These are phyloP conservation scores for Venturia nashicola DNA, from an alignment of 2,329 filamentous ascomycete species.

Conservation along the genomic window DNA sequence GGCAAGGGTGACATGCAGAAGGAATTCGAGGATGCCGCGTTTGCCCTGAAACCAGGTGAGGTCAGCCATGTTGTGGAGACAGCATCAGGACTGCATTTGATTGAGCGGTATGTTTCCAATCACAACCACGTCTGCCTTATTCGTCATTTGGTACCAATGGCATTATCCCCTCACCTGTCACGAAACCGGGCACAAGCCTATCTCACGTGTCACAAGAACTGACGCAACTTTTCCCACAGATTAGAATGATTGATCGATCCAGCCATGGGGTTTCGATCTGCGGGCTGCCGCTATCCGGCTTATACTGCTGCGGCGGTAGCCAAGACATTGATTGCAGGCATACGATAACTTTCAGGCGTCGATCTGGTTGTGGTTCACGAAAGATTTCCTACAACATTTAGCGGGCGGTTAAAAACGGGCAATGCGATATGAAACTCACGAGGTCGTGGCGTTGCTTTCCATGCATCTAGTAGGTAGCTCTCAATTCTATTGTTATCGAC, in stretches of 20 bases:
- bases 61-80: slow-evolving; percentile 84
- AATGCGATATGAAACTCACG: neutral
- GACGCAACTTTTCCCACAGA: neutral
- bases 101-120: slow-evolving; percentile 59
- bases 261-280: neutral
- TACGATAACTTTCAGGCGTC: neutral
- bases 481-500: neutral
- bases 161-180: neutral
- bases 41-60: slow-evolving; percentile 75
- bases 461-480: slow-evolving; percentile 1
- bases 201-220: neutral
- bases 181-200: neutral
- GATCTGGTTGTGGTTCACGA: neutral
- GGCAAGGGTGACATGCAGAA: slow-evolving; percentile 94
- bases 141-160: neutral
- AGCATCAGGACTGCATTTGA: slow-evolving; percentile 87
- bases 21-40: slow-evolving; percentile 94
- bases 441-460: neutral
- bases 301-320: neutral
- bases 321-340: neutral
- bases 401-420: neutral
- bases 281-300: neutral
- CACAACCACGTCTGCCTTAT: neutral
- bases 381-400: neutral
- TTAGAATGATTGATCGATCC: neutral